phyloP scores from a whole-genome alignment of 208 protist species.

The Leishmania braziliensis region DNA sequence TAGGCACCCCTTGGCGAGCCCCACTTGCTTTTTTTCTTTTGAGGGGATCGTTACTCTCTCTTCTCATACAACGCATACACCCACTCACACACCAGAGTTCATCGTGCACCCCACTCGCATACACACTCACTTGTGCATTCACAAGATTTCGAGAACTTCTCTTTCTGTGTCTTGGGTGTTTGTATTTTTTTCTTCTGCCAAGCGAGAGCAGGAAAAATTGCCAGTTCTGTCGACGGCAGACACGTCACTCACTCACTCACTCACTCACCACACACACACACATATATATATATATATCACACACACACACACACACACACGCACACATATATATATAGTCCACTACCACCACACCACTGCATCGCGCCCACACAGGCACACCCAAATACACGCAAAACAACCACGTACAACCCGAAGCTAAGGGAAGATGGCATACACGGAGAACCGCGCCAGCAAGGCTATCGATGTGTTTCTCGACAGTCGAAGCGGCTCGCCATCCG shows the following conservation, averaged over 20 bases:
- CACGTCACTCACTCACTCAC: background rate
- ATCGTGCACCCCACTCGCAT: background rate
- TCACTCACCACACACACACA: constrained; percentile 1
- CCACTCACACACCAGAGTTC: background rate
- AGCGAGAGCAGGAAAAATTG: background rate
- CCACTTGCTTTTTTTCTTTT: too few species aligned
- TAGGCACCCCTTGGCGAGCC: background rate
- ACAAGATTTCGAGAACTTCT: background rate
- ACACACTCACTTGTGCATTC: background rate
- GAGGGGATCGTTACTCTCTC: background rate
- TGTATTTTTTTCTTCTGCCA: background rate
- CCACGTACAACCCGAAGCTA: background rate
- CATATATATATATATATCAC: background rate
- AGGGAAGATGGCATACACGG: constrained; percentile 11
- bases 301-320: background rate
- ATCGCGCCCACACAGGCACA: background rate
- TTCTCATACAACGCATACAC: background rate
- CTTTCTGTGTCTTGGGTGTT: background rate
- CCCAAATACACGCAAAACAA: background rate
- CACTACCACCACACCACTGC: background rate
- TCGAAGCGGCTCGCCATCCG: constrained; percentile 23
- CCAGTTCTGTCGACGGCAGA: background rate
- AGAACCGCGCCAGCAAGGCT: constrained; percentile 31
- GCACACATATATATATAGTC: background rate
- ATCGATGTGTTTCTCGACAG: constrained; percentile 33